These are phyloP conservation scores for Puccinia coronata DNA, from an alignment of 1,284 basidiomycete species.

Conservation along the genomic window DNA sequence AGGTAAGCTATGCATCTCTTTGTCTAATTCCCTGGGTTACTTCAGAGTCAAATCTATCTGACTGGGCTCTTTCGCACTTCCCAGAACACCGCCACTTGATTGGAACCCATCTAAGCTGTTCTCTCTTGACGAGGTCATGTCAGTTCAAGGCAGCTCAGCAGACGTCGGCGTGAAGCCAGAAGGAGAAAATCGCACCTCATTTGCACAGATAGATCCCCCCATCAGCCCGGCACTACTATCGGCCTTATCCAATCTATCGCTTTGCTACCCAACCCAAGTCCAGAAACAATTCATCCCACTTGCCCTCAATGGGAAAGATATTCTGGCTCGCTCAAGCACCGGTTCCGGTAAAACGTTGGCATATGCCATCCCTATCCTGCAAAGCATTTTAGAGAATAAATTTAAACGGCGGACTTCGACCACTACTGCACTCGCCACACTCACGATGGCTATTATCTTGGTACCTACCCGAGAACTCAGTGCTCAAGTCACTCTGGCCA, in stretches of 20 bases:
- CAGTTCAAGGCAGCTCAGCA: conserved; percentile 30
- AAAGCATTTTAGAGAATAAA: conserved; percentile 84
- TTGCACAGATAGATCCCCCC: conserved; percentile 43
- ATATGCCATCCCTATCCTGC: conserved; percentile 88
- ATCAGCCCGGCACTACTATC: conserved; percentile 35
- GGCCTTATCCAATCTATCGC: conserved; percentile 26
- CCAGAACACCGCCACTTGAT: neutral
- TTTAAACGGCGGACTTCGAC: conserved; percentile 81
- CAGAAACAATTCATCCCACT: conserved; percentile 68
- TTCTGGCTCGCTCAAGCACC: conserved; percentile 87
- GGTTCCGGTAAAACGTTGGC: conserved; percentile 96
- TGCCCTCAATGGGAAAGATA: conserved; percentile 84
- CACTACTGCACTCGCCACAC: conserved; percentile 61
- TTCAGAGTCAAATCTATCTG: no score
- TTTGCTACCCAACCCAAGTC: conserved; percentile 50
- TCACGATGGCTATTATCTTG: conserved; percentile 93
- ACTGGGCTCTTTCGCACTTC: neutral
- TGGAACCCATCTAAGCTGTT: neutral
- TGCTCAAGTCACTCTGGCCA: conserved; percentile 77
- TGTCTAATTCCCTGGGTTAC: no score
- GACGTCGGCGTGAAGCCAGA: conserved; percentile 13
- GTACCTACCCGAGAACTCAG: conserved; percentile 95
- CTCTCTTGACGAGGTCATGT: neutral
- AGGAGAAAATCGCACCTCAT: neutral
- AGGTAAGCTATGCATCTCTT: no score